Conservation (phyloP, 305 asterid species). For the Fraxinus dipetala region DNA sequence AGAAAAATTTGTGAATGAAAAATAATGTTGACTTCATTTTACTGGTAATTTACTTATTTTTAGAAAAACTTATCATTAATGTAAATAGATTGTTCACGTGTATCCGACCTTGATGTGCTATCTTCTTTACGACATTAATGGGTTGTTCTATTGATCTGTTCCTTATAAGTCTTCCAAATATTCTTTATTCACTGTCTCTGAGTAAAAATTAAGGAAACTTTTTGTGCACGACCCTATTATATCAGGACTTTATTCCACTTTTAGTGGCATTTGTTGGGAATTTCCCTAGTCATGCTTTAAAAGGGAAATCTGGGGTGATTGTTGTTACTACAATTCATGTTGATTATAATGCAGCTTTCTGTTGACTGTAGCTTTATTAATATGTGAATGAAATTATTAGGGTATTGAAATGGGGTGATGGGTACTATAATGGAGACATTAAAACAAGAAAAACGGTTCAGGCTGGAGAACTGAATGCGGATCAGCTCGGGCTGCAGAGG, state of each 20-base stretch:
- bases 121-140: slow-evolving; percentile 18
- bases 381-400: slow-evolving; percentile 26
- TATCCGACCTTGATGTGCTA: slow-evolving; percentile 31
- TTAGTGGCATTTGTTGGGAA: slow-evolving; percentile 12
- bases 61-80: background rate
- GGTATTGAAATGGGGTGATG: slow-evolving; percentile 75
- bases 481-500: slow-evolving; percentile 66
- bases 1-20: slow-evolving; percentile 5
- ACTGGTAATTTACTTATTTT: slow-evolving; percentile 1
- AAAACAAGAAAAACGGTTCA: slow-evolving; percentile 86
- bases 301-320: slow-evolving; percentile 6
- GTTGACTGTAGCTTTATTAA: background rate
- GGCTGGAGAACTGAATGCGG: slow-evolving; percentile 45
- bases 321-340: background rate
- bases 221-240: background rate
- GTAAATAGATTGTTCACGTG: slow-evolving; percentile 13
- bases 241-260: background rate
- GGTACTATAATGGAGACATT: slow-evolving; percentile 86
- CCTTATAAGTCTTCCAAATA: slow-evolving; percentile 11
- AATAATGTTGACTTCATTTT: slow-evolving; percentile 10
- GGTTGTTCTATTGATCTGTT: slow-evolving; percentile 21
- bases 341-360: background rate
- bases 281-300: background rate
- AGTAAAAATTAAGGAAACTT: slow-evolving; percentile 20
- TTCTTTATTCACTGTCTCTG: background rate